Evolutionary conservation across 2,329 filamentous ascomycete species (phyloP), one percentile per base, ranked within the genome.

Genomic region (Westerdykella aurantiaca): DNA sequence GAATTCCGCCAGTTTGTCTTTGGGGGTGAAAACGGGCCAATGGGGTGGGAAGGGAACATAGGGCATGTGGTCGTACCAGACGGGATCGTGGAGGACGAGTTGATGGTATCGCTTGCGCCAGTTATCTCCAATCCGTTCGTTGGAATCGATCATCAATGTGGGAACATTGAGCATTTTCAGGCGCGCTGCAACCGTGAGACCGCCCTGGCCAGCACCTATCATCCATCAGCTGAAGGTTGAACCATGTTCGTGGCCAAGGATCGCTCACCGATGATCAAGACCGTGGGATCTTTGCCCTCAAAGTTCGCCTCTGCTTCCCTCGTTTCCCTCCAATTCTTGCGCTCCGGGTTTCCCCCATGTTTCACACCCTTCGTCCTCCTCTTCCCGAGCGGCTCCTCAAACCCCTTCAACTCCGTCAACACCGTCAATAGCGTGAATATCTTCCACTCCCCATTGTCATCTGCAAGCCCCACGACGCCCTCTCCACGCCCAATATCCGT

Each of bases 81-180:
- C 68, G 5, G 62, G 63, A 6, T 69, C 68, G 47, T 70, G 68
- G 22, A 66, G 63, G 11, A 69, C 68, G 7, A 70, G 60, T 16
- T 70, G 70, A 33, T 72, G 68, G 47, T 76, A 76, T 38, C 73
- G 61, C 38, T 68, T 62, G 1, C 60, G 59, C 73, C 73, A 76
- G 37, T 69, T 72, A 42, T 73, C 68, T 2, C 73, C 72, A 4
- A 75, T 61, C 0, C 61, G 51, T 17, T 57, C 54, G 25, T 70
- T 69, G 18, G 63, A 61, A 37, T 76, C 73, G 35, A 76, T 60
- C n/a, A 75, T 60, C 6, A 76, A 54, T 22, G 70, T 66, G 1
- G 62, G 61, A 4, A 74, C 47, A 2, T 67, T 65, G 9, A 75
- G 55, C 33, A 72, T 69, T 48, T 71, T 62, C 12, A 74, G 53